These are phyloP conservation scores for Venturia asperata DNA, from an alignment of 2,329 filamentous ascomycete species.

Conservation along the genomic window DNA sequence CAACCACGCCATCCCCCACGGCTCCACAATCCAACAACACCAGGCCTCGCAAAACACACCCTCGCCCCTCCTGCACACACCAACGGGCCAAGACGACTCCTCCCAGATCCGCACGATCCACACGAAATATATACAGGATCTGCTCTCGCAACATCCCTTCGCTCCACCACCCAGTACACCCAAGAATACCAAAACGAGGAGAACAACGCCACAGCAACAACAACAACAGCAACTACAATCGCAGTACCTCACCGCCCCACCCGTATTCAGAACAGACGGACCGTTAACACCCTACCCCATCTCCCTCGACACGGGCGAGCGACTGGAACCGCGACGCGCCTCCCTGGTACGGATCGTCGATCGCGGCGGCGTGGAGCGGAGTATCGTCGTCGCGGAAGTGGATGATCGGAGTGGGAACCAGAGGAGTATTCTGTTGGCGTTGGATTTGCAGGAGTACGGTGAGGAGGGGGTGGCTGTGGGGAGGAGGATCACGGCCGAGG, in stretches of 20 bases:
- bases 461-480: constrained; percentile 1
- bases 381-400: constrained; percentile 15
- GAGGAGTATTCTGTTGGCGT: constrained; percentile 15
- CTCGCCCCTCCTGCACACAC: background rate
- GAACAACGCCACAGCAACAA: background rate
- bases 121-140: constrained; percentile 9
- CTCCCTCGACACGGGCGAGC: constrained; percentile 13
- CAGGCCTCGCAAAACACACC: constrained; percentile 2
- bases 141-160: background rate
- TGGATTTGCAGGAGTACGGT: constrained; percentile 13
- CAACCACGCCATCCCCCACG: constrained; percentile 2
- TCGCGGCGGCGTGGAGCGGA: background rate
- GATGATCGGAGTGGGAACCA: constrained; percentile 11
- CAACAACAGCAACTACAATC: too few relatives aligned
- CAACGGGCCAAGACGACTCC: background rate
- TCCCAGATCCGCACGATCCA: background rate
- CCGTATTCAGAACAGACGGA: constrained; percentile 11
- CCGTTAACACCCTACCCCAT: constrained; percentile 15
- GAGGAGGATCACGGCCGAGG: constrained; percentile 11
- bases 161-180: too few relatives aligned
- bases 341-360: constrained; percentile 8
- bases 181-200: too few relatives aligned
- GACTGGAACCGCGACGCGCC: constrained; percentile 16
- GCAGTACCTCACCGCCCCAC: constrained; percentile 5
- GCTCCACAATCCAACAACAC: constrained; percentile 7